A percentile compares a stretch with the other conserved stretches of the same genome.
phyloP scores from a whole-genome alignment of 73 alveolate genomes.

The Tetrahymena borealis region DNA sequence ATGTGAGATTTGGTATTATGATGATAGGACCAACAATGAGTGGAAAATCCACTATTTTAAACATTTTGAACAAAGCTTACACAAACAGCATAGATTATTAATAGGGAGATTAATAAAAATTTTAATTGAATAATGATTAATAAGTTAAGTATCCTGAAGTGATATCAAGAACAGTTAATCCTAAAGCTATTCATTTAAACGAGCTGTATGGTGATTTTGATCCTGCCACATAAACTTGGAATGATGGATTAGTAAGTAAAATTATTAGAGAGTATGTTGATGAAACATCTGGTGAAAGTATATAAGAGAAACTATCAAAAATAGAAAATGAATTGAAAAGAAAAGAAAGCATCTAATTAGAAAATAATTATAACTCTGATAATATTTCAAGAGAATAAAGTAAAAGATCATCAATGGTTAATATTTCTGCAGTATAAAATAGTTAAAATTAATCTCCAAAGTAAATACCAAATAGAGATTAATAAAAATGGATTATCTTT shows the following conservation, averaged over 20 bases:
- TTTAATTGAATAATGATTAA: not conserved
- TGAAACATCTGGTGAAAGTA: not conserved
- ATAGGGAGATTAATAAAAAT: not conserved
- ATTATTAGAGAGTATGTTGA: conserved; percentile 28
- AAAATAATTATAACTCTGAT: not conserved
- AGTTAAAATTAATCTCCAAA: not conserved
- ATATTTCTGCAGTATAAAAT: not conserved
- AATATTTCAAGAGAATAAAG: not conserved
- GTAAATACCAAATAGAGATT: not conserved
- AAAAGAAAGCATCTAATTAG: not conserved
- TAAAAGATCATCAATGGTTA: not conserved
- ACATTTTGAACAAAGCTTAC: conserved; percentile 68
- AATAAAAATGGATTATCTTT: conserved; percentile 77
- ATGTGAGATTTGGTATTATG: conserved; percentile 44
- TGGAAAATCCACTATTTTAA: conserved; percentile 83
- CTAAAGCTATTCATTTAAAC: conserved; percentile 48
- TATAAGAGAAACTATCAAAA: not conserved
- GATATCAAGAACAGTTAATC: conserved; percentile 34
- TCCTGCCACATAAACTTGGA: conserved; percentile 59
- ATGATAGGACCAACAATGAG: conserved; percentile 54
- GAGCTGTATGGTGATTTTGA: conserved; percentile 62
- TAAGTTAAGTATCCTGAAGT: conserved; percentile 12
- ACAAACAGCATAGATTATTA: not conserved
- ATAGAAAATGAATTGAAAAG: not conserved
- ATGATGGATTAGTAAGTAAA: conserved; percentile 59